Percentiles rank a stretch among this genome's conserved stretches.
These are phyloP conservation scores for Elongisporangium prolatum DNA, from an alignment of 352 stramenopile species.

Conservation along the genomic window DNA sequence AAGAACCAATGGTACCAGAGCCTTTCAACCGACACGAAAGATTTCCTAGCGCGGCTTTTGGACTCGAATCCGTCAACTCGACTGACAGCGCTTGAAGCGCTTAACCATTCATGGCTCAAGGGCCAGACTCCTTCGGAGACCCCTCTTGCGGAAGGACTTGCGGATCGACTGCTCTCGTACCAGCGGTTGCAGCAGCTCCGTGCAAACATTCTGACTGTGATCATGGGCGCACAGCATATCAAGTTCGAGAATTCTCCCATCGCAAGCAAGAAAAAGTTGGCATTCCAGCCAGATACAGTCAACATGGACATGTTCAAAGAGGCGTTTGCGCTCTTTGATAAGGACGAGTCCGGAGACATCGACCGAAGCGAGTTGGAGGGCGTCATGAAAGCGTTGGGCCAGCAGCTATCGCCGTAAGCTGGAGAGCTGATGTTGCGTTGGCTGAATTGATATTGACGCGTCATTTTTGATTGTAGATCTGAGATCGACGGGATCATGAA, in stretches of 20 bases:
- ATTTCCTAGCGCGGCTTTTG: conserved; percentile 50
- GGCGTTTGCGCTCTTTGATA: conserved; percentile 71
- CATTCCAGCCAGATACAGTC: conserved; percentile 20
- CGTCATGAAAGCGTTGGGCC: conserved; percentile 50
- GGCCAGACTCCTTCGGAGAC: conserved; percentile 33
- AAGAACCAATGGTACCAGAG: conserved; percentile 63
- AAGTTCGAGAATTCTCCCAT: conserved; percentile 28
- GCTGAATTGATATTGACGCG: too few species aligned
- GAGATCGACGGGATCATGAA: conserved; percentile 70
- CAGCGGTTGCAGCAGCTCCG: conserved; percentile 66
- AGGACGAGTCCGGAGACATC: conserved; percentile 69
- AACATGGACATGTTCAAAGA: conserved; percentile 85
- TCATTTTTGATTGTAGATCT: conserved; percentile 19
- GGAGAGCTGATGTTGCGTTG: too few species aligned
- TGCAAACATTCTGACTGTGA: conserved; percentile 69
- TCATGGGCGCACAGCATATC: conserved; percentile 59
- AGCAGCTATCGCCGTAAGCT: conserved; percentile 44
- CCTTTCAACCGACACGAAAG: conserved; percentile 54
- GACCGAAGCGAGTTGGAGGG: conserved; percentile 49
- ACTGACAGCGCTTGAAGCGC: conserved; percentile 46
- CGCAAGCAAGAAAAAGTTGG: conserved; percentile 17
- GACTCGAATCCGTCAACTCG: conserved; percentile 41
- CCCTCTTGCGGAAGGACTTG: conserved; percentile 42
- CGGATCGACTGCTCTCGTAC: conserved; percentile 50
- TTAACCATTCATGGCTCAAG: conserved; percentile 60